These are phyloP conservation scores for Tilletia horrida DNA, from an alignment of 1,284 basidiomycete genomes.

Conservation along the genomic window DNA sequence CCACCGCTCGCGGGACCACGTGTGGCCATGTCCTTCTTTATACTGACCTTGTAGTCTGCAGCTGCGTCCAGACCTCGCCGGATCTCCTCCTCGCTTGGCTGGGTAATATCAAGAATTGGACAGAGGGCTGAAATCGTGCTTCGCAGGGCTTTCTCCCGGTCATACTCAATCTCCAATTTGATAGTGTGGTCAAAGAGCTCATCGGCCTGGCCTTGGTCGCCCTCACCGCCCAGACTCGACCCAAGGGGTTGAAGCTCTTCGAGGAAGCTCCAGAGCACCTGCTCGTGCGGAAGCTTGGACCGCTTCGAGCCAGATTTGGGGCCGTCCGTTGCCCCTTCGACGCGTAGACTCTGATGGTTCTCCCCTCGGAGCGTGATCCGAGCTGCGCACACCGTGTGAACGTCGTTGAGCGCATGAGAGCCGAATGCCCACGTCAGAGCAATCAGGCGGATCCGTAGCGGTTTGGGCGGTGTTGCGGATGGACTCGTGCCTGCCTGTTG, in stretches of 20 bases:
- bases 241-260: conserved; percentile 66
- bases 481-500: background rate
- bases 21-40: conserved; percentile 15
- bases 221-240: conserved; percentile 42
- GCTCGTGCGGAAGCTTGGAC: conserved; percentile 63
- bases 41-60: conserved; percentile 23
- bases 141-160: conserved; percentile 24
- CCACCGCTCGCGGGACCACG: background rate
- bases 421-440: conserved; percentile 44
- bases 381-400: conserved; percentile 37
- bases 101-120: conserved; percentile 9
- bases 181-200: conserved; percentile 66
- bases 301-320: background rate
- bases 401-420: conserved; percentile 32
- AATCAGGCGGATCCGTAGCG: conserved; percentile 35
- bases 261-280: conserved; percentile 72
- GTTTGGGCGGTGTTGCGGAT: conserved; percentile 7
- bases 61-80: background rate
- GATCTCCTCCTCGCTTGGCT: conserved; percentile 8
- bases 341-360: conserved; percentile 48
- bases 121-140: conserved; percentile 20
- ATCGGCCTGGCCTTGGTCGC: conserved; percentile 55
- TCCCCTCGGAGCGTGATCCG: conserved; percentile 42
- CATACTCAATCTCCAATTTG: conserved; percentile 64
- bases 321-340: conserved; percentile 23